These are phyloP conservation scores for Tephrocybe rancida DNA, from an alignment of 768 basidiomycete species.

Conservation along the genomic window DNA sequence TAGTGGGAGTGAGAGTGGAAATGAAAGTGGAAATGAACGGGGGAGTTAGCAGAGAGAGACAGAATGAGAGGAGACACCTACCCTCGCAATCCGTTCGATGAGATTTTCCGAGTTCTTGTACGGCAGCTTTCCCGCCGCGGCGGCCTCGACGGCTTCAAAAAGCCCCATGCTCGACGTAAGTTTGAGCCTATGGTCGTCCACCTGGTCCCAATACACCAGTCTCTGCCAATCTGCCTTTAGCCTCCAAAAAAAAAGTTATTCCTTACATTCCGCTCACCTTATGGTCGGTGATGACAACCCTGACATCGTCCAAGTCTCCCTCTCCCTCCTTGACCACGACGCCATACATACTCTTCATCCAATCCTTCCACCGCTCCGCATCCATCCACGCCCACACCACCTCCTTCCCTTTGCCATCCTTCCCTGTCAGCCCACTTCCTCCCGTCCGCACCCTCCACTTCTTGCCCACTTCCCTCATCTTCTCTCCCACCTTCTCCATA, in stretches of 20 bases:
- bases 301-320: constrained; percentile 38
- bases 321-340: constrained; percentile 36
- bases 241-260: background rate
- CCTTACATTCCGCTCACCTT: constrained; percentile 45
- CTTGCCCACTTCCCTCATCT: constrained; percentile 52
- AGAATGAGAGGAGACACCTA: constrained; percentile 31
- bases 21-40: background rate
- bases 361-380: constrained; percentile 76
- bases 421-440: constrained; percentile 38
- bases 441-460: constrained; percentile 58
- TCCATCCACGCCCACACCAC: constrained; percentile 94
- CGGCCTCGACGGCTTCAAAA: constrained; percentile 71
- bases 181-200: constrained; percentile 52
- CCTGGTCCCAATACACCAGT: constrained; percentile 76
- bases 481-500: constrained; percentile 44
- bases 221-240: constrained; percentile 39
- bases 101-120: constrained; percentile 71
- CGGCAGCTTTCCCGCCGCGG: constrained; percentile 47
- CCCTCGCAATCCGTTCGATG: constrained; percentile 67
- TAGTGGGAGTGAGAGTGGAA: background rate
- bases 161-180: constrained; percentile 55
- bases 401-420: constrained; percentile 39
- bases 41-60: too few species aligned
- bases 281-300: constrained; percentile 81
- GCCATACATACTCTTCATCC: constrained; percentile 93